Base-by-base conservation (phyloP, 176 grass and related monocot genomes). In the Typha latifolia region DNA sequence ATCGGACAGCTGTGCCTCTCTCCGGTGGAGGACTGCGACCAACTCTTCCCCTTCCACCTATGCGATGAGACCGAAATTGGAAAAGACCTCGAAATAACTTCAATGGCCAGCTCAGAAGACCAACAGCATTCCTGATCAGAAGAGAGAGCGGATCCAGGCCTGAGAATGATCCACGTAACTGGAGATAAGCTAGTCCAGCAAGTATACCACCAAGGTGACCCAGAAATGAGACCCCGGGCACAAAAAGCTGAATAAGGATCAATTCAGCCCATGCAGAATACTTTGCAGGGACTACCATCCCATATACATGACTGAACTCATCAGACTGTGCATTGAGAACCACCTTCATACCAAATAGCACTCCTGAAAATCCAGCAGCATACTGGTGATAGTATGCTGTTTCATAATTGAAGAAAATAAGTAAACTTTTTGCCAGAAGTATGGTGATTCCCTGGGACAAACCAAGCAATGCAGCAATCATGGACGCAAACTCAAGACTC, bases 251-350 rank as follows among this genome's bases (percentile, higher is more conserved):
- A 18, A 99, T 93, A n/a, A 99, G 86, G 27, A 99, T 34, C 55
- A 99, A 70, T 77, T 99, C 89, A 15, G 84, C 94, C 89, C 94
- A 99, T 3, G 84, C 86, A 19, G 94, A 81, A 72, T 93, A 87
- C 53, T 83, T 86, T 26, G 89, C 80, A 24, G 94, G 89, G 78
- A 99, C 83, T 6, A 83, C 62, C 71, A 99, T 78, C 49, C 94
- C 89, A 23, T 90, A 81, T 14, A 99, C 66, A 48, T 76, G 80
- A 21, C 82, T 68, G 63, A 72, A 87, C 3, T 87, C 71, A 1
- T 93, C 81, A 12, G 81, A 81, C 69, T 51, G 67, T 20, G 86
- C 70, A 20, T 99, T 99, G 61, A 99, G 72, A 70, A 99, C 89
- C 7, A 99, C 84, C 72, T 99, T 99, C 81, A 99, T 82, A 9